These are phyloP conservation scores for Suillus fuscotomentosus DNA, from an alignment of 768 basidiomycete genomes.

Conservation along the genomic window DNA sequence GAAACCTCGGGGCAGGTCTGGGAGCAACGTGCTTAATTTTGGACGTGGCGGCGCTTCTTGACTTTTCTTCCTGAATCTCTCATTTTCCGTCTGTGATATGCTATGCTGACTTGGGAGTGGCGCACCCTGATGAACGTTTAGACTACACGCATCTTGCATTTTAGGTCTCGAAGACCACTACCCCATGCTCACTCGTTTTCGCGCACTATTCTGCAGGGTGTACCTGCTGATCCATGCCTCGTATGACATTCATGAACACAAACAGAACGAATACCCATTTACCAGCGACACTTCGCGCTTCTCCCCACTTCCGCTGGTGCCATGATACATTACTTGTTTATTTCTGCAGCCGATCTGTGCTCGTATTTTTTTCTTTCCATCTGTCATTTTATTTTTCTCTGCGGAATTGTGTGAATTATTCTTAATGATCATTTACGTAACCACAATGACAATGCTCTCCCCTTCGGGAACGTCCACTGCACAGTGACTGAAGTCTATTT, in stretches of 20 bases:
- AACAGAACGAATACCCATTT: slow-evolving; percentile 10
- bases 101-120: slow-evolving; percentile 9
- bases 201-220: slow-evolving; percentile 9
- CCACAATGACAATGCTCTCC: neutral
- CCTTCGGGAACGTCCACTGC: neutral
- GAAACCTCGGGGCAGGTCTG: slow-evolving; percentile 27
- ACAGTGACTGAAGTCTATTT: neutral
- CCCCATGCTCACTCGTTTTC: slow-evolving; percentile 9
- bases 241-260: slow-evolving; percentile 23
- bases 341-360: slow-evolving; percentile 1
- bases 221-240: slow-evolving; percentile 19
- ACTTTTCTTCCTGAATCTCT: neutral
- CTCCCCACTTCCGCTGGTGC: slow-evolving; percentile 3
- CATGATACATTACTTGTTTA: slow-evolving; percentile 7
- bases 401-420: slow-evolving; percentile 11
- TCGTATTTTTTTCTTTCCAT: neutral
- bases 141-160: slow-evolving; percentile 5
- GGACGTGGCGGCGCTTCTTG: slow-evolving; percentile 18
- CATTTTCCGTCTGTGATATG: neutral
- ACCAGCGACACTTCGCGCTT: slow-evolving; percentile 5
- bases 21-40: slow-evolving; percentile 21
- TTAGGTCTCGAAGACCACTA: slow-evolving; percentile 24
- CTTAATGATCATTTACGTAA: slow-evolving; percentile 6
- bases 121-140: slow-evolving; percentile 10
- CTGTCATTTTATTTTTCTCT: slow-evolving; percentile 4